Evolutionary conservation across 202 grass and related monocot genomes (phyloP).

Genomic region (Dendrocalamus latiflorus): DNA sequence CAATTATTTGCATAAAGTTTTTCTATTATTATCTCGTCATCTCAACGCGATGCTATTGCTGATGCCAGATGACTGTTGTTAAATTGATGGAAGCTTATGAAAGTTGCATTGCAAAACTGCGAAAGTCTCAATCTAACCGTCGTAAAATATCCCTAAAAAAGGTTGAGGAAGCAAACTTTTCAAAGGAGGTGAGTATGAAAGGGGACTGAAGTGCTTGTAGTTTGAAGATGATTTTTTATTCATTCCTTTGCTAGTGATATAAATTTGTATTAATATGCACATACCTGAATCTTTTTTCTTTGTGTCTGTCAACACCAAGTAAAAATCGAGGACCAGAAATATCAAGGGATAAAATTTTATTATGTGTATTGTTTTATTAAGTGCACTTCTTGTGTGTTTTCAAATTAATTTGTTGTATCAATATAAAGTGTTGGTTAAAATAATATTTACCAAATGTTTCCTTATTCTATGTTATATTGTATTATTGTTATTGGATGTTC

Average conservation of each 20-base stretch:
- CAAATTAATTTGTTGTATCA: conserved; percentile 4
- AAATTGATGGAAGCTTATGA: conserved; percentile 84
- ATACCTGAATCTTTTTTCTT: not conserved
- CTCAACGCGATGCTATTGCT: conserved; percentile 12
- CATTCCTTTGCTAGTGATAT: no score
- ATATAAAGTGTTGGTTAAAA: not conserved
- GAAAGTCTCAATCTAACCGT: conserved; percentile 65
- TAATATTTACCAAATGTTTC: not conserved
- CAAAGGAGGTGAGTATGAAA: conserved; percentile 57
- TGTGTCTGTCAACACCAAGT: not conserved
- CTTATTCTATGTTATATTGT: not conserved
- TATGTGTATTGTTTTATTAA: no score
- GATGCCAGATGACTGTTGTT: conserved; percentile 71
- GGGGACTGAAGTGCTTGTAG: not conserved
- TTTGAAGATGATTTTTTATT: conserved; percentile 9
- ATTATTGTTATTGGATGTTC: not conserved
- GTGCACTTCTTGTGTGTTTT: not conserved
- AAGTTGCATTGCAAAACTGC: conserved; percentile 53
- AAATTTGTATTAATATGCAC: not conserved
- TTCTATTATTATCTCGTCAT: not conserved
- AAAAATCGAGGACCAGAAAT: not conserved
- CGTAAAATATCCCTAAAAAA: conserved; percentile 71
- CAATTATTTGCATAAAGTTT: not conserved
- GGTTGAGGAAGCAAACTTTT: conserved; percentile 68
- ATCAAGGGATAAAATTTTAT: not conserved